Base-by-base conservation (phyloP, 257 asterid genomes). In the Salvia miltiorrhiza region DNA sequence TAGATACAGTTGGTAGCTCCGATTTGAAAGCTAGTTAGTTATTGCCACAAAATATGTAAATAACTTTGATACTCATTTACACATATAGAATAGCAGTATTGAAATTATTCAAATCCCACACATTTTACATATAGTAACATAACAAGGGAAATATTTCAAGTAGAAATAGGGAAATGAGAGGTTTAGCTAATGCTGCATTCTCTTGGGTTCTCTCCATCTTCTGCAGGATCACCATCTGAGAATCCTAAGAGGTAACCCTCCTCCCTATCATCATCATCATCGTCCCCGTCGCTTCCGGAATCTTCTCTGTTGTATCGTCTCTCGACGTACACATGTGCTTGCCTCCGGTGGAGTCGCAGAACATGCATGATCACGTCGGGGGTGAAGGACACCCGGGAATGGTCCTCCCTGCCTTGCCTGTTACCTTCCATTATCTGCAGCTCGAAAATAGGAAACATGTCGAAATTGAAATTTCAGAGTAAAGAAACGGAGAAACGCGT, bases 311-410 rank as follows among this genome's bases (percentile, higher is more conserved):
- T 71, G 21, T 70, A 61, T 68, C 82, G 75, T 68, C 90, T 77
- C 64, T 86, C 92, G 0, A 76, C 69, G 24, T 79, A 86, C 57
- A 87, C 84, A 21, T 76, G 79, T 7, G 88, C 89, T 82, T 86
- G 94, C 84, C 96, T 86, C 78, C 94, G 72, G 73, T 85, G 94
- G 63, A 88, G 78, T 14, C 86, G 88, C 74, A 90, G 67, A 69
- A 90, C 87, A 32, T 82, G 96, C 97, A 86, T 85, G 76, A 90
- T 80, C 70, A 85, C 85, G 41, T 88, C 92, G 0, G 97, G 94
- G 21, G 89, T 86, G 50, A 88, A 84, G 6, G 90, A 72, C 24
- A 78, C 86, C 56, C 82, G 81, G 2, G 92, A 83, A 75, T 79
- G 85, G 73, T 80, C 84, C 82, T 82, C 89, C 26, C 89, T 76